phyloP scores from a whole-genome alignment of 2,329 filamentous ascomycete genomes.

The Dactylella cylindrospora region DNA sequence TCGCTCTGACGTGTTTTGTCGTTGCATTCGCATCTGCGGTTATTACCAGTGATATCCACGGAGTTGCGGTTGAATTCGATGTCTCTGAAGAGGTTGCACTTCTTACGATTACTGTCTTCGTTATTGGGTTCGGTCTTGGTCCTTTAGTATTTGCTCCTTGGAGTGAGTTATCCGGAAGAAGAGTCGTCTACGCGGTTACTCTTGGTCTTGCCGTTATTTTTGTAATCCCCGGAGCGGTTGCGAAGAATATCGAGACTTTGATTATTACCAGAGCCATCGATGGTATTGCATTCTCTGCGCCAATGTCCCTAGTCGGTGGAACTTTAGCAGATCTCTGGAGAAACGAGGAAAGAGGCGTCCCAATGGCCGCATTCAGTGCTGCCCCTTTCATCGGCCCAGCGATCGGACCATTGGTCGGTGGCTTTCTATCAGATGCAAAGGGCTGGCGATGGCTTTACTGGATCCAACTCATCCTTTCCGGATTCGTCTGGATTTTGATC shows the following conservation, averaged over 20 bases:
- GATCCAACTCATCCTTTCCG: constrained; percentile 77
- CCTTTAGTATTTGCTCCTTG: constrained; percentile 79
- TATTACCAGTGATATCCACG: constrained; percentile 73
- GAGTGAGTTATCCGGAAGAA: constrained; percentile 72
- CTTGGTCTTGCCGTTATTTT: constrained; percentile 72
- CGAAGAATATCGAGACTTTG: constrained; percentile 73
- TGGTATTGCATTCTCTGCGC: constrained; percentile 79
- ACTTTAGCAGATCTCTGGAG: constrained; percentile 82
- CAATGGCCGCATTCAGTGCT: constrained; percentile 82
- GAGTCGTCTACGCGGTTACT: constrained; percentile 70
- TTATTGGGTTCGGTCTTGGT: constrained; percentile 78
- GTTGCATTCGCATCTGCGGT: constrained; percentile 72
- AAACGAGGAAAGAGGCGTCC: constrained; percentile 78
- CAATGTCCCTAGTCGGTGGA: constrained; percentile 79
- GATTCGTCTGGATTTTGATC: constrained; percentile 70
- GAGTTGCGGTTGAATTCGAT: constrained; percentile 64
- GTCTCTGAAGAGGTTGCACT: constrained; percentile 73
- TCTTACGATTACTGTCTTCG: constrained; percentile 72
- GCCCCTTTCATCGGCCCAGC: constrained; percentile 79
- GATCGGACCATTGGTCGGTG: constrained; percentile 70
- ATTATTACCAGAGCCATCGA: constrained; percentile 67
- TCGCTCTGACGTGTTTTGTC: constrained; percentile 73
- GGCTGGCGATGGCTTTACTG: constrained; percentile 87
- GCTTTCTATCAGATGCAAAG: constrained; percentile 68
- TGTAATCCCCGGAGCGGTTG: constrained; percentile 75